A percentile compares a stretch with the other conserved stretches of the same genome.
Conservation (phyloP, 768 basidiomycete species). For the Tulasnella sp. region DNA sequence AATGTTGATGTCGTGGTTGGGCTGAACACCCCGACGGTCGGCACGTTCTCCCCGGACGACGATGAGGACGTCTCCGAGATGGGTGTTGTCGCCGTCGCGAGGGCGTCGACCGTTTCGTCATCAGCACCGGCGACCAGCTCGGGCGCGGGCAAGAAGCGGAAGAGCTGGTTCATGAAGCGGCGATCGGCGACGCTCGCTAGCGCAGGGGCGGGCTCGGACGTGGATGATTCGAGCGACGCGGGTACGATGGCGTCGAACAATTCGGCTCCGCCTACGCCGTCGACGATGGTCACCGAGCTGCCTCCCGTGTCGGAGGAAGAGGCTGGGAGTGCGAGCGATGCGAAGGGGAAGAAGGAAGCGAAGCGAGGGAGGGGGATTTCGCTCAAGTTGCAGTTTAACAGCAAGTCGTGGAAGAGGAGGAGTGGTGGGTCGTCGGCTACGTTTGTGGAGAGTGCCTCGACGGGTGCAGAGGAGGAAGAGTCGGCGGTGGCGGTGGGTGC, state of each 20-base stretch:
- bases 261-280: neutral
- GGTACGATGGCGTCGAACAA: neutral
- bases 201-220: neutral
- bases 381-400: neutral
- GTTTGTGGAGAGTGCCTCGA: neutral
- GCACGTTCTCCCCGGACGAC: neutral
- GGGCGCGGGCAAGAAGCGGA: neutral
- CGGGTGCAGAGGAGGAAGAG: neutral
- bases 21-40: neutral
- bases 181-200: neutral
- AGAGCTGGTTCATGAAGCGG: neutral
- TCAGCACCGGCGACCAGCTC: neutral
- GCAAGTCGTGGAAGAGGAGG: neutral
- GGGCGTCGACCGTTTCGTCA: neutral
- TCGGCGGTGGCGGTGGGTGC: neutral
- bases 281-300: neutral
- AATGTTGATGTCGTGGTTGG: neutral
- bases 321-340: neutral
- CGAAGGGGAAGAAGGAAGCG: neutral
- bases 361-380: neutral
- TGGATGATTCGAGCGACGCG: neutral
- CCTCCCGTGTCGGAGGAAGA: neutral
- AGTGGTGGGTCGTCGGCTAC: neutral
- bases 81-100: neutral
- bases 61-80: neutral